Base-by-base conservation (phyloP, 164 flowering plant species). In the Chimonanthus salicifolius region DNA sequence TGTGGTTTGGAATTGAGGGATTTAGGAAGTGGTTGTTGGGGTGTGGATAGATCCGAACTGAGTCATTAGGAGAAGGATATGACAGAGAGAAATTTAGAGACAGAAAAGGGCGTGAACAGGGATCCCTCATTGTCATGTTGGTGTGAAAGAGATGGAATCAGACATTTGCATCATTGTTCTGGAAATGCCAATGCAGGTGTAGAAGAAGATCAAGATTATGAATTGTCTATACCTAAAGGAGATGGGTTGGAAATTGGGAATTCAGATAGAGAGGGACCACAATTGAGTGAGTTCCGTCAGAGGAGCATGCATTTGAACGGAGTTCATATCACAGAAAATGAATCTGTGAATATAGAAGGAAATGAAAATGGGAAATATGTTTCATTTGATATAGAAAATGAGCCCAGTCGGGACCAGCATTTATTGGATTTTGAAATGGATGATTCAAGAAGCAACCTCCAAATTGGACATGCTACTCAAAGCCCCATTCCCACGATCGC, bases 121-220 rank as follows among this genome's bases (percentile, higher is more conserved):
- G 94, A 88, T 47, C 87, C 89, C 44, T 88, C 89, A 43, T 88
- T 87, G 84, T 87, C 89, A 3, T 70, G 87, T 58, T 87, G 90
- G 92, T 82, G 79, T 33, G 87, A 82, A 73, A 84, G 87, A 74
- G 81, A 88, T 71, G 85, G 85, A 21, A 58, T 63, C 10, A 58
- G 78, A 8, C 73, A 58, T 71, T 67, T 77, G 18, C 76, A 75
- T 74, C 49, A 48, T 71, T 64, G 66, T 15, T 71, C 70, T 67
- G 81, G 68, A 2, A 72, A 67, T 73, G 72, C 75, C 15, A 74
- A 76, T 74, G 79, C 64, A 21, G 74, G 69, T 72, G 71, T 72
- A 75, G 86, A 82, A 46, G 86, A 82, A 46, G 87, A 85, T 48
- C 74, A 82, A 63, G 79, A 81, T 79, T 91, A 90, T 77, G 84